Base-by-base conservation (phyloP, 208 protist species). In the Leptomonas pyrrhocoris region DNA sequence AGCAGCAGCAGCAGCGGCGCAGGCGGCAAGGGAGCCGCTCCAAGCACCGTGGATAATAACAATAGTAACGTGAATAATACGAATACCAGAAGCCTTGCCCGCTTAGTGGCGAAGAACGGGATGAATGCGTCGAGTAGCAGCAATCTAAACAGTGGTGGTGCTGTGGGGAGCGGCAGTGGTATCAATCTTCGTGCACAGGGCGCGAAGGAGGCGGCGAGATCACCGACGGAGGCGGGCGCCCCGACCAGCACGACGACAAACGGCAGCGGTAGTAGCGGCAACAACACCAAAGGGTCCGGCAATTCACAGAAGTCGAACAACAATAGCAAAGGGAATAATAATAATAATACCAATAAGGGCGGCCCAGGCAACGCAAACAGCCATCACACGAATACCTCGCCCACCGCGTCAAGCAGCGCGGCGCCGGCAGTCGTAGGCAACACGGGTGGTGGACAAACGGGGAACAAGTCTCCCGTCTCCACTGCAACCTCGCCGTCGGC, bases 81-180 rank as follows among this genome's bases (percentile, higher is more conserved):
- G 43, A 6, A n/a, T n/a, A 54, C 3, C 38, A 30, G 43, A 46
- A 74, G 57, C 56, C 57, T 75, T n/a, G 48, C 53, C 16, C 68
- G 68, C 27, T 18, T 65, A 1, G 48, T 49, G 31, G 54, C 54
- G 45, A 68, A 64, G 28, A 55, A 57, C 27, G 48, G 42, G 46
- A 42, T 34, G 55, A 36, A 25, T 34, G 30, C 38, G 36, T 34
- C 23, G 30, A 56, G 38, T 48, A 36, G 50, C 59, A 43, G 31
- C 43, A 28, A 42, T 19, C 38, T 43, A 19, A 31, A 34, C 19
- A 54, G 28, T 15, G 38, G n/a, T 8, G 46, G 65, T 21, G 42
- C 6, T 36, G n/a, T n/a, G n/a, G n/a, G n/a, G n/a, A n/a, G n/a
- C n/a, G 74, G 53, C 9, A 9, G 34, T 38, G 34, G 34, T 9